These are phyloP conservation scores for Lepiota brunneoincarnata DNA, from an alignment of 768 basidiomycete species.

Conservation along the genomic window DNA sequence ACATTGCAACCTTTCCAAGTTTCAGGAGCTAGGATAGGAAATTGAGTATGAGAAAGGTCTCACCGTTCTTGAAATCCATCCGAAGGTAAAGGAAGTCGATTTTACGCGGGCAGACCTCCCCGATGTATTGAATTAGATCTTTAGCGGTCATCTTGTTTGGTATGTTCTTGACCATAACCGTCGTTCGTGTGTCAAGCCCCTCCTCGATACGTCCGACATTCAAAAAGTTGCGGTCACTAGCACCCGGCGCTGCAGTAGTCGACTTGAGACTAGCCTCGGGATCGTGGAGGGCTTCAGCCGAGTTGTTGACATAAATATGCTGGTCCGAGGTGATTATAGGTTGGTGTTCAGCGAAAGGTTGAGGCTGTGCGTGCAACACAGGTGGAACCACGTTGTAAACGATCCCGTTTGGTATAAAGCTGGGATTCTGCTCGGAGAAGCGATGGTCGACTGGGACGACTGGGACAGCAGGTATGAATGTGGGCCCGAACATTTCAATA, in stretches of 20 bases:
- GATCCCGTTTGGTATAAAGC: conserved; percentile 1
- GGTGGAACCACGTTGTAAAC: conserved; percentile 2
- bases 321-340: background rate
- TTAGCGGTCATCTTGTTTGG: conserved; percentile 88
- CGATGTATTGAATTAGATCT: conserved; percentile 67
- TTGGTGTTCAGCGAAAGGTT: background rate
- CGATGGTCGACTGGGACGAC: conserved; percentile 7
- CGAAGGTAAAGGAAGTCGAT: conserved; percentile 88
- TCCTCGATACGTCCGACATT: conserved; percentile 71
- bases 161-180: conserved; percentile 90
- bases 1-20: conserved; percentile 63
- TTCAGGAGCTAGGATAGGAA: background rate
- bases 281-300: background rate
- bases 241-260: conserved; percentile 20
- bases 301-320: conserved; percentile 6
- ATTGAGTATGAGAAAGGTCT: conserved; percentile 16
- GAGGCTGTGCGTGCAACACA: background rate
- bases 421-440: background rate
- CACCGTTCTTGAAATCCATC: conserved; percentile 84
- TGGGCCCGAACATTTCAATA: conserved; percentile 8
- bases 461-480: conserved; percentile 6
- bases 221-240: conserved; percentile 42
- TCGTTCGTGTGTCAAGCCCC: conserved; percentile 78
- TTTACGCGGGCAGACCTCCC: conserved; percentile 65
- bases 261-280: background rate